Evolutionary conservation across 805 yeast species (phyloP), one percentile per base, ranked within the genome.

Genomic region (Pichia californica): DNA sequence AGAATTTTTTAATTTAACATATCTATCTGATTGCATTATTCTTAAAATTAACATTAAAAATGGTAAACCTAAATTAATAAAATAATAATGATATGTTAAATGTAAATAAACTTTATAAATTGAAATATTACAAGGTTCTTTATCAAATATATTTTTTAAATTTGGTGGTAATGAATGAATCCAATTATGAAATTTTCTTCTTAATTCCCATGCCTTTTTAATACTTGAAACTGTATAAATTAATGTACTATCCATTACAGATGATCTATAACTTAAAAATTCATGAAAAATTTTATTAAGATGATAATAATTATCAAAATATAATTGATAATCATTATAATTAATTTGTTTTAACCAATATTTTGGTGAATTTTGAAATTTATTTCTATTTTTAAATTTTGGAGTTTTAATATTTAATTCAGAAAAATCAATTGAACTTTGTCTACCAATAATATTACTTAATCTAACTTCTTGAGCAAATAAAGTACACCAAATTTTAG

Each of bases 401-500:
- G 48, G 45, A 3, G 14, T 18, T 20, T 18, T 31, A 26, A 41
- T 37, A 16, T 31, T 21, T 20, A 18, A 13, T 15, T 36, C 38
- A 9, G 15, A 14, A 15, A 35, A 4, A 20, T 44, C 45, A 19
- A 41, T 41, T 7, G 42, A 32, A 36, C 45, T 44, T 26, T 40
- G 45, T 11, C 41, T 30, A 16, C 44, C 44, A 34, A 44, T 29
- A 10, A 34, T 7, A 30, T 34, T 44, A 26, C 40, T 28, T 15
- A 44, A 27, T 25, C 38, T 26, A n/a, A 44, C 34, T 41, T 51
- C 57, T 10, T 31, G n/a, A 21, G 40, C 37, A 31, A 46, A 38
- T 9, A 54, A 15, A 4, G 52, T 41, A 55, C 55, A 51, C 56
- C 58, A 54, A 9, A 46, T 38, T 15, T 42, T 38, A 11, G 49